Percentiles rank a stretch among this genome's conserved stretches.
Evolutionary conservation across 148 eudicot genomes (phyloP).

Genomic region (Rhododendron ferrugineum): DNA sequence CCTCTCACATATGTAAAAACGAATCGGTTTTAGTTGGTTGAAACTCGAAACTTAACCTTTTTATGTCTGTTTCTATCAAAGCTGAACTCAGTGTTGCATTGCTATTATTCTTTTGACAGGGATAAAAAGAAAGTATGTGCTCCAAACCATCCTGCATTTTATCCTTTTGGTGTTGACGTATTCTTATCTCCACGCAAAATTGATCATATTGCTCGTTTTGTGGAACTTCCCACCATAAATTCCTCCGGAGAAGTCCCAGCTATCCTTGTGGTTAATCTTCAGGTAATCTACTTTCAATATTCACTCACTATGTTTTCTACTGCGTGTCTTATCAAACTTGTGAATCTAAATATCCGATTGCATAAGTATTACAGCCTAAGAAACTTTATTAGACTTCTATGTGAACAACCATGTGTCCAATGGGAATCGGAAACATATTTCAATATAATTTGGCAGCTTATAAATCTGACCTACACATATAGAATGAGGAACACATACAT

Average conservation of each 20-base stretch:
- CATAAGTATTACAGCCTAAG: not conserved
- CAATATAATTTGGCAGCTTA: not conserved
- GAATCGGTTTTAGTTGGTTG: not conserved
- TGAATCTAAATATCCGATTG: not conserved
- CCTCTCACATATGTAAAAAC: not conserved
- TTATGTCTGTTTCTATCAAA: not conserved
- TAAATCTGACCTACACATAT: not conserved
- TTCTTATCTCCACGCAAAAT: slow-evolving; percentile 78
- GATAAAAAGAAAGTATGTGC: slow-evolving; percentile 87
- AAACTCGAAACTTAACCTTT: not conserved
- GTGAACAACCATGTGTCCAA: not conserved
- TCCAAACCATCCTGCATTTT: slow-evolving; percentile 59
- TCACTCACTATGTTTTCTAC: not conserved
- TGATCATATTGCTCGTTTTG: slow-evolving; percentile 79
- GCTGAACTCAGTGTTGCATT: not conserved
- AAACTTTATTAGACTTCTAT: not conserved
- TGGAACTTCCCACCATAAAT: slow-evolving; percentile 65
- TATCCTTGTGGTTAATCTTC: slow-evolving; percentile 82
- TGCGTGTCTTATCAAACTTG: not conserved
- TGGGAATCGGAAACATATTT: not conserved
- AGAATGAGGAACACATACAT: not conserved
- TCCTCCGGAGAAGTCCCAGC: slow-evolving; percentile 64
- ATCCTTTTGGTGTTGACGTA: slow-evolving; percentile 87
- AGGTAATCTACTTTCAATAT: slow-evolving; percentile 33
- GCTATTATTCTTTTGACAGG: slow-evolving; percentile 32